phyloP scores from a whole-genome alignment of 208 protist genomes.

The Acanthamoeba castellanii region DNA sequence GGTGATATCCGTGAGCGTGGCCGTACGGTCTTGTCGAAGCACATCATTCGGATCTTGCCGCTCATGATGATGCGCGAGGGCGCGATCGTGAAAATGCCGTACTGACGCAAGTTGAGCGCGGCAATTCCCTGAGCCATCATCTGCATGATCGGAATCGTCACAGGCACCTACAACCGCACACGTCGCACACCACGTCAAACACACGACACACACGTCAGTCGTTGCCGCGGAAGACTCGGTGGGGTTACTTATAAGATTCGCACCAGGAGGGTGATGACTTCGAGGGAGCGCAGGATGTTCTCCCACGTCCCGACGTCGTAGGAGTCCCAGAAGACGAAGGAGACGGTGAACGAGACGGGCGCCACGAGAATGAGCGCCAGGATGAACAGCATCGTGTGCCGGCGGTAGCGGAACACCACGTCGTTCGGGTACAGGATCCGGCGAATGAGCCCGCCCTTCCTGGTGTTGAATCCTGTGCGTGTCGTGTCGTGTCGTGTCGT shows the following conservation, averaged over 20 bases:
- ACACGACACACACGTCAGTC: background rate
- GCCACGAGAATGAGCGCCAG: background rate
- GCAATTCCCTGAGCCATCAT: background rate
- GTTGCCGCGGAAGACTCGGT: background rate
- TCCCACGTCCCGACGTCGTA: background rate
- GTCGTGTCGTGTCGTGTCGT: background rate
- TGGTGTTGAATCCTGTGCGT: background rate
- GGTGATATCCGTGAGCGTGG: background rate
- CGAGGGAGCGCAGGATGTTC: background rate
- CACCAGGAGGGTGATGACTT: background rate
- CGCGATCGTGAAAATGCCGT: background rate
- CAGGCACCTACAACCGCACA: background rate
- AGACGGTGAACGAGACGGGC: background rate
- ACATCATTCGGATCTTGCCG: slow-evolving; percentile 4
- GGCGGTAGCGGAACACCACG: background rate
- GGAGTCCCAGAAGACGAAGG: background rate
- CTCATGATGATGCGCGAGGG: background rate
- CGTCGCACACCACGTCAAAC: background rate
- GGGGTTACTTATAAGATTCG: background rate
- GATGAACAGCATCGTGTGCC: background rate
- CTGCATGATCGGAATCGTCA: slow-evolving; percentile 10
- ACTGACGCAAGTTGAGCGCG: background rate
- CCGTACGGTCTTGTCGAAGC: slow-evolving; percentile 1
- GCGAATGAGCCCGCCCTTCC: background rate
- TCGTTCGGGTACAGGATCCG: background rate